phyloP scores from a whole-genome alignment of 768 basidiomycete genomes.

The Dioszegia hungarica region DNA sequence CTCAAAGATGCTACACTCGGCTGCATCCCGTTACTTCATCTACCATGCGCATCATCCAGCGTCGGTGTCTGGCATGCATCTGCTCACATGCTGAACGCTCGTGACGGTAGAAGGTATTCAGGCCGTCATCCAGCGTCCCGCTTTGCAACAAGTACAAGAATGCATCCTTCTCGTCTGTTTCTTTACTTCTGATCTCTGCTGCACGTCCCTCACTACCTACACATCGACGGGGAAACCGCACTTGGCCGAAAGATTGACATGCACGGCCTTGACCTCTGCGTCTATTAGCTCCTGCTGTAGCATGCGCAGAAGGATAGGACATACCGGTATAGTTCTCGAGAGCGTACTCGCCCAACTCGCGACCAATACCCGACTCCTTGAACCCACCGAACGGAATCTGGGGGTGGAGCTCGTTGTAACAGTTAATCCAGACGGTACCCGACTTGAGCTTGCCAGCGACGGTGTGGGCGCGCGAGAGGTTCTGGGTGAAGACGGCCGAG shows the following conservation, averaged over 20 bases:
- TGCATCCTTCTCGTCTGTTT: neutral
- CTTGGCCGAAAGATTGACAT: conserved; percentile 42
- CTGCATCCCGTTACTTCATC: too few relatives aligned
- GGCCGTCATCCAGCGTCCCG: too few relatives aligned
- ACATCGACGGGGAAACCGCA: conserved; percentile 16
- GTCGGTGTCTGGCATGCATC: too few relatives aligned
- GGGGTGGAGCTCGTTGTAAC: conserved; percentile 58
- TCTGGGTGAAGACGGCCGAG: conserved; percentile 67
- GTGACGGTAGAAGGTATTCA: too few relatives aligned
- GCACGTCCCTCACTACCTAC: neutral
- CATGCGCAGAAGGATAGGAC: neutral
- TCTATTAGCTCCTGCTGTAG: neutral
- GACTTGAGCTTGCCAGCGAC: conserved; percentile 72
- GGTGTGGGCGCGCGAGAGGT: conserved; percentile 68
- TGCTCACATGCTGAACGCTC: too few relatives aligned
- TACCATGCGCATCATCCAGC: too few relatives aligned
- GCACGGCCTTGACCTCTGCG: conserved; percentile 60
- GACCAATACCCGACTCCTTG: conserved; percentile 73
- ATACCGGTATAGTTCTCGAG: conserved; percentile 56
- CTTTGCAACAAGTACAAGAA: too few relatives aligned
- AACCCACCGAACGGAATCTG: conserved; percentile 85
- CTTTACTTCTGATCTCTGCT: neutral
- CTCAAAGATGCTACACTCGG: too few relatives aligned
- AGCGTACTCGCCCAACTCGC: conserved; percentile 76
- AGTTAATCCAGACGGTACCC: conserved; percentile 57